phyloP scores from a whole-genome alignment of 202 grass and related monocot species.

The Panicum hallii region DNA sequence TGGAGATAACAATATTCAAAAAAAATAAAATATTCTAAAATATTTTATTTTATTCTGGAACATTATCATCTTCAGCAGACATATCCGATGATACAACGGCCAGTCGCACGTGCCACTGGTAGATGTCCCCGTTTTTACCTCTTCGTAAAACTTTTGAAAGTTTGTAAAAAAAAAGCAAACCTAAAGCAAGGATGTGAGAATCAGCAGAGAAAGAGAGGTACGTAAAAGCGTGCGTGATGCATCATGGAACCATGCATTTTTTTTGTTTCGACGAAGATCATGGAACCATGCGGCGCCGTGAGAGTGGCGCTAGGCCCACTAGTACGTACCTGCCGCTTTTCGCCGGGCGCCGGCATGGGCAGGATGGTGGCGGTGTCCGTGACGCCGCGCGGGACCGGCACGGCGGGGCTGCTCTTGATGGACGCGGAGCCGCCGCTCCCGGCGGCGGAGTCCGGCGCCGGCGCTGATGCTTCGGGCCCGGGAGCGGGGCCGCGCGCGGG shows the following conservation, averaged over 20 bases:
- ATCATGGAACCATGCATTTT: conserved; percentile 5
- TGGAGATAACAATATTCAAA: too few relatives aligned
- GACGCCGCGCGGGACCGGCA: conserved; percentile 76
- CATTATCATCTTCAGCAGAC: too few relatives aligned
- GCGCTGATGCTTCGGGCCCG: conserved; percentile 32
- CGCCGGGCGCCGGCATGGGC: conserved; percentile 69
- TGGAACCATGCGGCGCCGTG: not conserved
- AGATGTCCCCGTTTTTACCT: too few relatives aligned
- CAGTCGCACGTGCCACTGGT: too few relatives aligned
- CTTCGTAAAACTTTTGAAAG: too few relatives aligned
- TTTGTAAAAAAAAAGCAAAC: not conserved
- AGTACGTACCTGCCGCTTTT: conserved; percentile 59
- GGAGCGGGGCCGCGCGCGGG: not conserved
- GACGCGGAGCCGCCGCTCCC: conserved; percentile 48
- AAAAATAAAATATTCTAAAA: too few relatives aligned
- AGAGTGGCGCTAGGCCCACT: too few relatives aligned
- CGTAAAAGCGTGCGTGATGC: not conserved
- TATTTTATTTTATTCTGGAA: too few relatives aligned
- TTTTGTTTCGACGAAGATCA: too few relatives aligned
- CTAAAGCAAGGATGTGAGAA: not conserved
- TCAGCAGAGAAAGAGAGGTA: not conserved
- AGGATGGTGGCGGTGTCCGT: conserved; percentile 85
- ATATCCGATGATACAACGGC: too few relatives aligned
- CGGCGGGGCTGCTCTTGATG: conserved; percentile 91
- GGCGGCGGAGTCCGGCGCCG: conserved; percentile 46